phyloP scores from a whole-genome alignment of 805 yeast genomes.

The Teunomyces cretensis region DNA sequence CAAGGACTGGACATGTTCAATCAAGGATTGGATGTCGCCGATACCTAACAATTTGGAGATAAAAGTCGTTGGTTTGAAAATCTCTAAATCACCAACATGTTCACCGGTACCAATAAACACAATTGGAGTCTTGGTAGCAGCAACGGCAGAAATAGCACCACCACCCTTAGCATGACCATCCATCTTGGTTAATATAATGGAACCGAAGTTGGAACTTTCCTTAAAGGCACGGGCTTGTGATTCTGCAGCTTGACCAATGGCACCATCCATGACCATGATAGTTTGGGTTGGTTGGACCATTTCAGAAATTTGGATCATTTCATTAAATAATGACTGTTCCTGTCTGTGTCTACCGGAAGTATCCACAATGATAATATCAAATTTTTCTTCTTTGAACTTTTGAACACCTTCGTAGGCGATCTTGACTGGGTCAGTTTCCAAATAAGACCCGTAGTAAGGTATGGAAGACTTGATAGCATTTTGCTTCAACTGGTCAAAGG shows the following conservation, averaged over 20 bases:
- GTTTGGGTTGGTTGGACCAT: constrained; percentile 94
- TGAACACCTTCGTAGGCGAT: constrained; percentile 91
- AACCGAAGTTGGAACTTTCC: constrained; percentile 90
- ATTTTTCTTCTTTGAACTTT: constrained; percentile 85
- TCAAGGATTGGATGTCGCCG: constrained; percentile 90
- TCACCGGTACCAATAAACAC: constrained; percentile 98
- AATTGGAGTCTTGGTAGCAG: constrained; percentile 93
- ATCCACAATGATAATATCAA: constrained; percentile 92
- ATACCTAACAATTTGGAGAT: constrained; percentile 91
- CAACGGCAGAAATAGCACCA: constrained; percentile 98
- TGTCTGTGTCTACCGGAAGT: constrained; percentile 98
- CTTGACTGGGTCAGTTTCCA: constrained; percentile 92
- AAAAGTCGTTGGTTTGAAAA: constrained; percentile 85
- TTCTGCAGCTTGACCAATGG: constrained; percentile 98
- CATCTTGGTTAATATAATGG: constrained; percentile 92
- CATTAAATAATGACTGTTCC: constrained; percentile 85
- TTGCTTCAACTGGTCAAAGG: constrained; percentile 96
- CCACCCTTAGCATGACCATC: constrained; percentile 99
- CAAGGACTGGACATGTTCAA: constrained; percentile 89
- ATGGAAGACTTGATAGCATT: constrained; percentile 94
- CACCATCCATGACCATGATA: constrained; percentile 94
- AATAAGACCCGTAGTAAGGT: constrained; percentile 92
- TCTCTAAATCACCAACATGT: constrained; percentile 89
- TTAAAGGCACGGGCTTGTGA: constrained; percentile 92
- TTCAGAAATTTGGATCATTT: constrained; percentile 89